Percentiles rank a stretch among this genome's conserved stretches.
phyloP scores from a whole-genome alignment of 2,329 filamentous ascomycete genomes.

The Trichoderma gracile region DNA sequence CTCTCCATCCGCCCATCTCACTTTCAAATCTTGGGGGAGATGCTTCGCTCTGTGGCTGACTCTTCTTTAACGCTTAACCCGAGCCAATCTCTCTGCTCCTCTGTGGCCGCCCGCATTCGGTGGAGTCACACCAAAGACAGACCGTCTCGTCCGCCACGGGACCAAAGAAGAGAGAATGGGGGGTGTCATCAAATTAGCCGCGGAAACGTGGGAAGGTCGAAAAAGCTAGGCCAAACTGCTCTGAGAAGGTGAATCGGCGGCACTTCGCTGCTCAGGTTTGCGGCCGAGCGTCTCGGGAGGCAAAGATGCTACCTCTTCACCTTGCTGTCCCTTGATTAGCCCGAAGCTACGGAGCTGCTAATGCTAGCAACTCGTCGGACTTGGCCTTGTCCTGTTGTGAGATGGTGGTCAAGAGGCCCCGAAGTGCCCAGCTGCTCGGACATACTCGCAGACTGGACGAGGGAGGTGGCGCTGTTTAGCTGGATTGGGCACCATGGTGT shows the following conservation, averaged over 20 bases:
- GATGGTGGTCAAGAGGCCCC: background rate
- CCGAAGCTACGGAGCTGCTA: slow-evolving; percentile 5
- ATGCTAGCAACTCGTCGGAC: background rate
- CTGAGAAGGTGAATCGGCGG: slow-evolving; percentile 24
- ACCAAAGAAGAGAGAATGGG: slow-evolving; percentile 1
- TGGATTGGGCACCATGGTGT: slow-evolving; percentile 7
- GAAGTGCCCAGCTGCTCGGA: too few species aligned
- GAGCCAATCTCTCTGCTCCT: slow-evolving; percentile 11
- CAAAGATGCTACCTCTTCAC: background rate
- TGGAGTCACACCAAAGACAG: slow-evolving; percentile 1
- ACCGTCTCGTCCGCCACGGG: background rate
- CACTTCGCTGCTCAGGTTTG: background rate
- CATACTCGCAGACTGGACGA: too few species aligned
- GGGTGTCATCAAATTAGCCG: slow-evolving; percentile 16
- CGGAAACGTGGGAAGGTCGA: background rate
- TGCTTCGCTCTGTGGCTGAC: background rate
- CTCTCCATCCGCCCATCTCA: slow-evolving; percentile 23
- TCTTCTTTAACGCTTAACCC: background rate
- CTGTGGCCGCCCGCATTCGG: slow-evolving; percentile 13
- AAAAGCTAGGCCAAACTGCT: slow-evolving; percentile 17
- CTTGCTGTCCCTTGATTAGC: slow-evolving; percentile 8
- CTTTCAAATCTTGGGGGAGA: background rate
- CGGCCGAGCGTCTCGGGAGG: slow-evolving; percentile 2
- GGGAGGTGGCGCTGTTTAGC: background rate
- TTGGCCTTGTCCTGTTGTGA: background rate